These are phyloP conservation scores for Rutstroemia sp. DNA, from an alignment of 2,329 filamentous ascomycete genomes.

Conservation along the genomic window DNA sequence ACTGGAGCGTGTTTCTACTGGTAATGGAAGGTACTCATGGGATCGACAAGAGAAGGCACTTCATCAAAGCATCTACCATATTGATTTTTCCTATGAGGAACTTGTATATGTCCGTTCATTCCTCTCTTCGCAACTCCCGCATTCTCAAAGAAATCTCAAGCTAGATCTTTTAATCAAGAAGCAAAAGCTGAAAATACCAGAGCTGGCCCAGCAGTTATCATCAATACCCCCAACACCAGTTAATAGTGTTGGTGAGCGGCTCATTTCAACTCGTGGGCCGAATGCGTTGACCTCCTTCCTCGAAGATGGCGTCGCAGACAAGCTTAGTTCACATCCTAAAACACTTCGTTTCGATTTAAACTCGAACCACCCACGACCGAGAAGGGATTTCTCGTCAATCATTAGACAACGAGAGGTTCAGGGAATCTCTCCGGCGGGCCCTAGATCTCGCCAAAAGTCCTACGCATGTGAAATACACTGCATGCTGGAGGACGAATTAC, in stretches of 20 bases:
- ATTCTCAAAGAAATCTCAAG: background rate
- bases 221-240: background rate
- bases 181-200: slow-evolving; percentile 2
- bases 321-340: background rate
- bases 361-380: background rate
- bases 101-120: background rate
- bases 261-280: slow-evolving; percentile 46
- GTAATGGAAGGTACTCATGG: background rate
- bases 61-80: slow-evolving; percentile 8
- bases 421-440: slow-evolving; percentile 15
- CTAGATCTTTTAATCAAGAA: background rate
- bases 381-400: slow-evolving; percentile 11
- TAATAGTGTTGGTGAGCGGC: slow-evolving; percentile 39
- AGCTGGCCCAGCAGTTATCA: background rate
- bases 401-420: slow-evolving; percentile 22
- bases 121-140: background rate
- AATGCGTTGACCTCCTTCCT: slow-evolving; percentile 15
- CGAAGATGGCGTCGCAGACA: slow-evolving; percentile 13
- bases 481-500: slow-evolving; percentile 42
- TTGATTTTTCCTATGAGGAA: slow-evolving; percentile 18
- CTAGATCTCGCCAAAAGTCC: slow-evolving; percentile 14
- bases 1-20: background rate
- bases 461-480: slow-evolving; percentile 17
- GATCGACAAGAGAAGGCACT: background rate
- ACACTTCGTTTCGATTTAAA: slow-evolving; percentile 3